Conservation (phyloP, 768 basidiomycete species). For the Cystobasidium tubakii region DNA sequence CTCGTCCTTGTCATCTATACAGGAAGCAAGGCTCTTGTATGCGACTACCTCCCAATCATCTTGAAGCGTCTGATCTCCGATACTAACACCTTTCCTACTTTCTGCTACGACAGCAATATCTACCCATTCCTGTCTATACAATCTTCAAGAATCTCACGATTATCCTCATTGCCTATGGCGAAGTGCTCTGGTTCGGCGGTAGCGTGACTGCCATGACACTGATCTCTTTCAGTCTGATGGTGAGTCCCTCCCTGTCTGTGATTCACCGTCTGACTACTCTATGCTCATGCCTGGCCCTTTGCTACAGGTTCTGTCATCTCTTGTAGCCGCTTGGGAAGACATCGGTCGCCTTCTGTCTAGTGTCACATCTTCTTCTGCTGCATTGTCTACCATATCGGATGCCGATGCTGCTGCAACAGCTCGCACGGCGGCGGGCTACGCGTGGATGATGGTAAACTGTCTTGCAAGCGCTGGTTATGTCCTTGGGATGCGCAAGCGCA, state of each 20-base stretch:
- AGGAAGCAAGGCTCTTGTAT: conserved; percentile 88
- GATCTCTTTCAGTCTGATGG: conserved; percentile 87
- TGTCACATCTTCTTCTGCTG: background rate
- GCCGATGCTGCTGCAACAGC: conserved; percentile 48
- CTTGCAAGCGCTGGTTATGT: conserved; percentile 84
- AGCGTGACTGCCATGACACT: conserved; percentile 79
- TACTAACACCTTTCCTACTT: background rate
- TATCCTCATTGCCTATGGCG: conserved; percentile 96
- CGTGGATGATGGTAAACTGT: conserved; percentile 96
- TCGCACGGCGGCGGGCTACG: conserved; percentile 66
- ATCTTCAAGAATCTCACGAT: conserved; percentile 99
- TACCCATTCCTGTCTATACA: conserved; percentile 94
- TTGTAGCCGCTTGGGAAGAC: conserved; percentile 96
- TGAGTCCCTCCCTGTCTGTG: conserved; percentile 72
- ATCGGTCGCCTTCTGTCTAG: conserved; percentile 55
- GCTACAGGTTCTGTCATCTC: conserved; percentile 77
- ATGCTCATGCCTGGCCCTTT: conserved; percentile 53
- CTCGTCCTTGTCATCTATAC: conserved; percentile 95
- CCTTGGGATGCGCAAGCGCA: conserved; percentile 89
- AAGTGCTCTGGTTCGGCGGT: conserved; percentile 94
- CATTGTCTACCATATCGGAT: conserved; percentile 10
- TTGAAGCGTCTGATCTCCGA: no score
- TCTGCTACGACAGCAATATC: conserved; percentile 66
- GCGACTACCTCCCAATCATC: no score
- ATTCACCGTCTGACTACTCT: no score